A percentile compares a stretch with the other conserved stretches of the same genome.
phyloP scores from a whole-genome alignment of 176 grass and related monocot genomes.

The Oryza meridionalis region DNA sequence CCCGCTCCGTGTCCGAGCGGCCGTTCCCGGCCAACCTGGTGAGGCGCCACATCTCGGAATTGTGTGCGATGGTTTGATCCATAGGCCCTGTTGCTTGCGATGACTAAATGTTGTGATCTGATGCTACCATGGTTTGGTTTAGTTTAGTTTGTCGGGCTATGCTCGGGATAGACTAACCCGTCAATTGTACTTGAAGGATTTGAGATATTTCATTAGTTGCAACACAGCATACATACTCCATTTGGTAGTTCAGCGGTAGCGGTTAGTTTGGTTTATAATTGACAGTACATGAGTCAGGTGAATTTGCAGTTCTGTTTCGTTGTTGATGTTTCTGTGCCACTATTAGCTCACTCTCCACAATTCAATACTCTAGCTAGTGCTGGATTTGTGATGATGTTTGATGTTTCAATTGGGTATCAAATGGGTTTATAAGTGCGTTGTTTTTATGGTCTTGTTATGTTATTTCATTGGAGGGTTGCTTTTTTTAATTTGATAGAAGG shows the following conservation, averaged over 20 bases:
- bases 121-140: not conserved
- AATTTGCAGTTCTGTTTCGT: not conserved
- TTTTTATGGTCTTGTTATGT: not conserved
- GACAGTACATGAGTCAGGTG: not conserved
- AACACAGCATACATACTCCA: not conserved
- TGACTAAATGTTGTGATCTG: constrained; percentile 12
- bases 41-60: constrained; percentile 26
- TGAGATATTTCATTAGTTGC: constrained; percentile 9
- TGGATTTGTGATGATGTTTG: not conserved
- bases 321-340: not conserved
- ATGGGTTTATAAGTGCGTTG: not conserved
- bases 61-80: not conserved
- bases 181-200: constrained; percentile 17
- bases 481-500: not conserved
- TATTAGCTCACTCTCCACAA: not conserved
- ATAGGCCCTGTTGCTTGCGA: not conserved
- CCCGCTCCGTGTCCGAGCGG: constrained; percentile 74
- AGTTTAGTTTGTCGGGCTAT: not conserved
- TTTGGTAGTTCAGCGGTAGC: not conserved
- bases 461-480: not conserved
- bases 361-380: not conserved
- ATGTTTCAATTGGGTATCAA: not conserved
- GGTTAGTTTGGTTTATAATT: not conserved
- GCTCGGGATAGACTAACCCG: not conserved
- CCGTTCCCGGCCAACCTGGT: constrained; percentile 84